Evolutionary conservation across 371 early-diverging fungal species (phyloP), one percentile per base, ranked within the genome.

Genomic region (Mucor circinelloides): DNA sequence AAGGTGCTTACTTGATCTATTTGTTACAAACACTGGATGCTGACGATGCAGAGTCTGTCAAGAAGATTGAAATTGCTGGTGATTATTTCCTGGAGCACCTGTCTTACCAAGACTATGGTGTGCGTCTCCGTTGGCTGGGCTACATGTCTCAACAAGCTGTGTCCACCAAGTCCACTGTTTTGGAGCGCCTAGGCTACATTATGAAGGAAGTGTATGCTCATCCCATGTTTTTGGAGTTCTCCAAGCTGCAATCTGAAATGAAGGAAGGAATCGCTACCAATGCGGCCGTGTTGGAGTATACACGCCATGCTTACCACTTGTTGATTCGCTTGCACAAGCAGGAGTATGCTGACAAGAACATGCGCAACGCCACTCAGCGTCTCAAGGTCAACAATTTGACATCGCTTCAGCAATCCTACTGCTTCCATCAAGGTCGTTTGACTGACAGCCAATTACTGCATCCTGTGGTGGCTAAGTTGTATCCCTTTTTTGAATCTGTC

Each of bases 1-100:
- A 89, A 56, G 86, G 87, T n/a, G 86, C 90, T 17, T 88, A 86
- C 44, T 60, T 89, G 5, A 63, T 84, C 46, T 78, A 83, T 40
- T 59, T 87, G 4, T 54, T 88, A 19, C 79, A 77, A 31, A 75
- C 73, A 50, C 58, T 63, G 31, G 60, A 60, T 48, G 17, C 52
- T 1, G 61, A 71, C 15, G 71, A 78, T 34, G 25, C 46, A 0
- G 54, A 62, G 1, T 52, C 56, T 21, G 44, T 69, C 3, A 63
- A 69, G 13, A 71, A 77, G 62, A 74, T 84, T 17, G 84, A 84
- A 38, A 72, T 85, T 17, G 88, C 89, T 9, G 75, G 78, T 15
- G 85, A 86, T 25, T 87, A 84, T 63, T 85, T 87, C 63, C 64
- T 90, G 67, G 89, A 90, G 60, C 76, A 79, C 2, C 75, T 78